phyloP scores from a whole-genome alignment of 2,329 filamentous ascomycete genomes.

The Trichoderma sp. region DNA sequence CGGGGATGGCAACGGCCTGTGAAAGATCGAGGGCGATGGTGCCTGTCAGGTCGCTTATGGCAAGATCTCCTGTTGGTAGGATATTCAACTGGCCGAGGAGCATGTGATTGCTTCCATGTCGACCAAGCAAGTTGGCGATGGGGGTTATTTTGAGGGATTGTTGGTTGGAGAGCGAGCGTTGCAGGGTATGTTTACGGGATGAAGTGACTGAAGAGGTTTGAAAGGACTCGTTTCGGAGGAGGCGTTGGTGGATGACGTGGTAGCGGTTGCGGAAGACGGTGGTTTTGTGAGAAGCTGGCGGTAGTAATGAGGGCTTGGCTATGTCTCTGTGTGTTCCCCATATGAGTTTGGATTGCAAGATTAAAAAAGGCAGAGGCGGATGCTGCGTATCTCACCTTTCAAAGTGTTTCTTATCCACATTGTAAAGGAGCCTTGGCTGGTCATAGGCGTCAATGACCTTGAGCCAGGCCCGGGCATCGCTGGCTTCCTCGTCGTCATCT shows the following conservation, averaged over 20 bases:
- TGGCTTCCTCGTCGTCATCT: constrained; percentile 53
- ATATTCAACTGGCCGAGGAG: constrained; percentile 79
- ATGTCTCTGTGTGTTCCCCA: constrained; percentile 45
- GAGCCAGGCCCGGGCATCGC: constrained; percentile 76
- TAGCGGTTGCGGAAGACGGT: constrained; percentile 84
- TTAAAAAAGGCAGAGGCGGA: neutral
- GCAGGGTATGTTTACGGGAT: constrained; percentile 51
- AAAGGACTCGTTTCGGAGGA: constrained; percentile 90
- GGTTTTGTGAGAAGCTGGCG: constrained; percentile 77
- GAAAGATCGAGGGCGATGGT: constrained; percentile 81
- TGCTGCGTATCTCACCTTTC: constrained; percentile 56
- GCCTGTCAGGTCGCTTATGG: constrained; percentile 82
- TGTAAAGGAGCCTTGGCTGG: constrained; percentile 76
- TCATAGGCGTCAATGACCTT: constrained; percentile 81
- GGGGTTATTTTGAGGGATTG: constrained; percentile 85
- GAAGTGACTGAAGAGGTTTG: constrained; percentile 74
- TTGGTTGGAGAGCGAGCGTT: constrained; percentile 59
- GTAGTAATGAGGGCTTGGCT: constrained; percentile 67
- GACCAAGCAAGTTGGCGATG: constrained; percentile 70
- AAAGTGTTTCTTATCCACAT: constrained; percentile 83
- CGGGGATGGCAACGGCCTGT: constrained; percentile 76
- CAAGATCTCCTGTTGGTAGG: constrained; percentile 75
- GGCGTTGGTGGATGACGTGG: constrained; percentile 85
- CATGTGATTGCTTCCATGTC: constrained; percentile 80
- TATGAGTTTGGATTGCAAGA: neutral